Evolutionary conservation across 2,329 filamentous ascomycete genomes (phyloP), one percentile per base, ranked within the genome.

Genomic region (Aspergillus sp.): DNA sequence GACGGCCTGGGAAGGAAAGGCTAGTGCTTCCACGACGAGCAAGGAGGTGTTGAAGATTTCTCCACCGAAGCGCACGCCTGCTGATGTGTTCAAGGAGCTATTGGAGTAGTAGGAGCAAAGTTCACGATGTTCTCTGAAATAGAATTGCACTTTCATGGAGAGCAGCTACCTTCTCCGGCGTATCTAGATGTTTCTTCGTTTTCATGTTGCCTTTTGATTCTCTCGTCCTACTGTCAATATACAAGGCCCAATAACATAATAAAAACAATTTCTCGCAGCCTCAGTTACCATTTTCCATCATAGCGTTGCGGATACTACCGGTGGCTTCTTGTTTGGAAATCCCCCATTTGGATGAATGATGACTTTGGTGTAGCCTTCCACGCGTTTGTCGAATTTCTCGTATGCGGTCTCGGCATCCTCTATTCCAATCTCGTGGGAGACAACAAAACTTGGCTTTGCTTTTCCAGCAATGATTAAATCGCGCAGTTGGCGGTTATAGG

Each of bases 311-410:
- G 40, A 42, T 1, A 42, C 16, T 2, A 42, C 16, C 2, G 40
- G 17, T 24, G 16, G 19, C 7, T 42, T 42, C 40, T 42, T 42
- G 40, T 42, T 42, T 13, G 38, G 17, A 38, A 62, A 63, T 0
- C 54, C 60, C 4, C 83, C 83, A 56, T 87, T 87, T 0, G 84
- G 84, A 62, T 86, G 84, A 52, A 87, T 84, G 53, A 86, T 70
- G 11, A 87, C 84, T 71, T 88, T 87, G 11, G 83, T 86, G 56
- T 85, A 87, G 1, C 85, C 84, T 42, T 87, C 84, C 32, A 85
- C 78, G 45, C 83, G 73, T 68, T 82, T 80, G 62, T 87, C 83
- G 60, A 87, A 87, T 65, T 86, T 87, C 44, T 83, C 77, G 59
- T 87, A 87, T 0, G 83, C 83, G 6, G 70, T 67, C 13, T 80